Evolutionary conservation across 2,329 filamentous ascomycete genomes (phyloP), one percentile per base, ranked within the genome.

Genomic region (Epichloe aotearoae): DNA sequence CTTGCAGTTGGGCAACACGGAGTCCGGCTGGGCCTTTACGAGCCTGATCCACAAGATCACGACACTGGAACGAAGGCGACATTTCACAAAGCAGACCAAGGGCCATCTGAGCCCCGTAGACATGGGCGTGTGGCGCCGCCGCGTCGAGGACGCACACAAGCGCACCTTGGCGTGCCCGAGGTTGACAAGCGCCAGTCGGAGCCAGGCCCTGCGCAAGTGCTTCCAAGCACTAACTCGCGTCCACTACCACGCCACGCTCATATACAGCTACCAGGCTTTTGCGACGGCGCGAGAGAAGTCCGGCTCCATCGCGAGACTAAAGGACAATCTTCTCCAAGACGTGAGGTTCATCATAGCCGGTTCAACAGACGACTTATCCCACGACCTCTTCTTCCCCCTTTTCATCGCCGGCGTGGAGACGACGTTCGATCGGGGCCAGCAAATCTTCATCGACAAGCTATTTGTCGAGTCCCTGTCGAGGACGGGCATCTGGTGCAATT

Each of bases 231-330:
- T 57, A 2, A 46, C 55, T 2, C 51, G 52, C 3, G 53, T 55
- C 7, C 53, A 58, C n/a, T 56, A 56, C 36, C 49, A 55, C 38
- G 53, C 57, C 11, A 55, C 49, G 8, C 50, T 58, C 1, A 52
- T 58, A 15, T 58, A 58, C 44, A 53, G 53, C 41, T 57, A 56
- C 20, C 56, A 58, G 36, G 52, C 56, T 5, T 54, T 58, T n/a
- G 50, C 51, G 14, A 44, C 46, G 10, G 30, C 36, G 2, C 20
- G 2, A n/a, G 46, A 52, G 8, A 49, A 40, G 14, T 17, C 23
- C 1, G 23, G 3, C 4, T 17, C 34, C 3, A 26, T 52, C 12
- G 12, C 17, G 6, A 17, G 15, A 17, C 37, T 53, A 4, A 38
- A 43, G n/a, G 26, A 49, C 10, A 26, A 15, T 7, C 41, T 53